phyloP scores from a whole-genome alignment of 2,329 filamentous ascomycete species.

The Aspergillus candidus region DNA sequence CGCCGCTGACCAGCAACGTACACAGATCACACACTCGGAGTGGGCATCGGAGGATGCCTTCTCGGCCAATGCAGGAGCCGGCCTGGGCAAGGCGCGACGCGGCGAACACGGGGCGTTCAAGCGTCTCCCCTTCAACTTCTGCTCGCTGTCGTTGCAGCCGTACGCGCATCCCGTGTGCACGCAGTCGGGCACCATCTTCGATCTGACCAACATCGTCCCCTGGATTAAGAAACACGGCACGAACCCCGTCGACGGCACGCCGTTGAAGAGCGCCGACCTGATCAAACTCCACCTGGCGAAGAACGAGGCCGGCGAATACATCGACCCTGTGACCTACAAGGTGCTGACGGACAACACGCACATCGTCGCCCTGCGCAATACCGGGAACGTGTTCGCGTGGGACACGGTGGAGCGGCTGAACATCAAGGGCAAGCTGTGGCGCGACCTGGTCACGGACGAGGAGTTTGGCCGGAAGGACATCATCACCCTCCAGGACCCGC shows the following conservation, averaged over 20 bases:
- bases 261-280: constrained; percentile 72
- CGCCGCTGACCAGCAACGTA: constrained; percentile 5
- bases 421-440: constrained; percentile 95
- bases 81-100: constrained; percentile 50
- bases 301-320: constrained; percentile 84
- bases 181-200: constrained; percentile 78
- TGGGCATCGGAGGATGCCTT: constrained; percentile 90
- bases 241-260: constrained; percentile 79
- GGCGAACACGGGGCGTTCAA: constrained; percentile 63
- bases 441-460: constrained; percentile 77
- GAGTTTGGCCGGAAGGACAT: constrained; percentile 87
- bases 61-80: constrained; percentile 70
- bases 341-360: constrained; percentile 98
- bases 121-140: constrained; percentile 95
- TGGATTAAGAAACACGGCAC: constrained; percentile 94
- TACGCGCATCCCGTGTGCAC: constrained; percentile 95
- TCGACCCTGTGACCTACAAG: constrained; percentile 96
- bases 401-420: constrained; percentile 95
- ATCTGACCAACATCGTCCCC: constrained; percentile 85
- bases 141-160: constrained; percentile 89
- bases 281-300: constrained; percentile 88
- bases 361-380: constrained; percentile 77
- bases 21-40: constrained; percentile 88
- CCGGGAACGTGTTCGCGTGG: constrained; percentile 93
- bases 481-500: constrained; percentile 92